These are phyloP conservation scores for Biscogniauxia mediterranea DNA, from an alignment of 2,329 filamentous ascomycete genomes.

Conservation along the genomic window DNA sequence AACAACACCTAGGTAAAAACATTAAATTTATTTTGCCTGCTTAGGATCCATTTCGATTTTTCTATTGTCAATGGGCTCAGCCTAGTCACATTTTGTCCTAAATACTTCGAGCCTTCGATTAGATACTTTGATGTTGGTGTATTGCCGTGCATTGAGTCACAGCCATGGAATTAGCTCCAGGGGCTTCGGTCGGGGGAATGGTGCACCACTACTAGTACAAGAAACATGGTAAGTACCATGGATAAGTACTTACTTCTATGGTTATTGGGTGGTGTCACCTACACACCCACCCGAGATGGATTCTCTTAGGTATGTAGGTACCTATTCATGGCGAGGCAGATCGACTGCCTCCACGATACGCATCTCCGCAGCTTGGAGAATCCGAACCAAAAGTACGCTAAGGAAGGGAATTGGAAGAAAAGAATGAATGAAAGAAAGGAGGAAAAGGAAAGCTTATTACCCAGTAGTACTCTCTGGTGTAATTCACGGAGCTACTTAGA, in stretches of 20 bases:
- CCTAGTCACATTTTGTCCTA: neutral
- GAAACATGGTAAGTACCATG: too few relatives aligned
- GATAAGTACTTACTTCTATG: too few relatives aligned
- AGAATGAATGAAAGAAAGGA: neutral
- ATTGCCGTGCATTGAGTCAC: constrained; percentile 19
- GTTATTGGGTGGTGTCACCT: too few relatives aligned
- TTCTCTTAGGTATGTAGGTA: too few relatives aligned
- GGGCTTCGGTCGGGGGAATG: constrained; percentile 15
- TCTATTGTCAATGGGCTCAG: neutral
- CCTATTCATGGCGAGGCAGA: constrained; percentile 6
- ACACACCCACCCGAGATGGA: too few relatives aligned
- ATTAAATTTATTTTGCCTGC: too few relatives aligned
- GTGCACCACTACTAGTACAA: constrained; percentile 12
- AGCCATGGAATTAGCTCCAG: constrained; percentile 21
- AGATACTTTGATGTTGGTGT: too few relatives aligned
- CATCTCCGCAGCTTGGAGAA: neutral
- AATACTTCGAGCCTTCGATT: neutral
- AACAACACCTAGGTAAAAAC: too few relatives aligned
- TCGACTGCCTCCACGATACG: neutral
- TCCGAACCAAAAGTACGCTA: neutral
- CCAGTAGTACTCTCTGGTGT: too few relatives aligned
- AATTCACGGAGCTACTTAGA: too few relatives aligned
- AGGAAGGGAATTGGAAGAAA: neutral
- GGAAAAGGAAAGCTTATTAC: too few relatives aligned
- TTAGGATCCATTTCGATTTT: neutral